phyloP scores from a whole-genome alignment of 352 stramenopile species.

The Globisporangium alternatum region DNA sequence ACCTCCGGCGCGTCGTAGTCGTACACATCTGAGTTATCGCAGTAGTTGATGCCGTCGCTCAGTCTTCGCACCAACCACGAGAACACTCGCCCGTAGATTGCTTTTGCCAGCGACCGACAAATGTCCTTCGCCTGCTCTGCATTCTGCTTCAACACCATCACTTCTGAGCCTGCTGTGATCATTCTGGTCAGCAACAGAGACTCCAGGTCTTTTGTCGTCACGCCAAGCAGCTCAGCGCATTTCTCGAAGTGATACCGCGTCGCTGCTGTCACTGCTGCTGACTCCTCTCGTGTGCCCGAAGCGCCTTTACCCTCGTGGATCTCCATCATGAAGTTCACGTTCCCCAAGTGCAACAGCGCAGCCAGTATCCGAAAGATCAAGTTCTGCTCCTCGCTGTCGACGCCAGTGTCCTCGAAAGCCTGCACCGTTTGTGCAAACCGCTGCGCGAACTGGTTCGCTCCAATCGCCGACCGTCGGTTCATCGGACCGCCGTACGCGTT shows the following conservation, averaged over 20 bases:
- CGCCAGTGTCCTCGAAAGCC: constrained; percentile 76
- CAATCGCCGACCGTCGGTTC: constrained; percentile 25
- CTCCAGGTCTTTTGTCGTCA: constrained; percentile 79
- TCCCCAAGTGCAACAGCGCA: constrained; percentile 95
- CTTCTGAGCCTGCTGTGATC: constrained; percentile 92
- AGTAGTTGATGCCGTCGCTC: constrained; percentile 81
- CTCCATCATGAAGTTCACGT: constrained; percentile 85
- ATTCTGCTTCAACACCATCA: constrained; percentile 77
- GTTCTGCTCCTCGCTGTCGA: constrained; percentile 39
- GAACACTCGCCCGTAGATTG: constrained; percentile 96
- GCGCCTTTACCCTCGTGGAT: constrained; percentile 12
- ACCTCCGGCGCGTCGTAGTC: constrained; percentile 31
- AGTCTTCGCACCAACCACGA: constrained; percentile 91
- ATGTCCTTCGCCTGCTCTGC: constrained; percentile 83
- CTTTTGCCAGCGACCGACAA: constrained; percentile 93
- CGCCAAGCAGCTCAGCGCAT: constrained; percentile 86
- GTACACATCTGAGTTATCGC: constrained; percentile 43
- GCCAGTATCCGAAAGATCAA: constrained; percentile 75
- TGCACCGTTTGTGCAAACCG: constrained; percentile 64
- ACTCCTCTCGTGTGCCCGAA: constrained; percentile 35
- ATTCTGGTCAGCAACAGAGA: constrained; percentile 84
- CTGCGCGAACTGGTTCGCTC: constrained; percentile 48
- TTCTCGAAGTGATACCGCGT: constrained; percentile 59
- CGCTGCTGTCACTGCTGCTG: constrained; percentile 38
- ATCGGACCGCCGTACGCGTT: constrained; percentile 76